Conservation (phyloP, 1,139 yeast species). For the Blastobotrys aristatus region DNA sequence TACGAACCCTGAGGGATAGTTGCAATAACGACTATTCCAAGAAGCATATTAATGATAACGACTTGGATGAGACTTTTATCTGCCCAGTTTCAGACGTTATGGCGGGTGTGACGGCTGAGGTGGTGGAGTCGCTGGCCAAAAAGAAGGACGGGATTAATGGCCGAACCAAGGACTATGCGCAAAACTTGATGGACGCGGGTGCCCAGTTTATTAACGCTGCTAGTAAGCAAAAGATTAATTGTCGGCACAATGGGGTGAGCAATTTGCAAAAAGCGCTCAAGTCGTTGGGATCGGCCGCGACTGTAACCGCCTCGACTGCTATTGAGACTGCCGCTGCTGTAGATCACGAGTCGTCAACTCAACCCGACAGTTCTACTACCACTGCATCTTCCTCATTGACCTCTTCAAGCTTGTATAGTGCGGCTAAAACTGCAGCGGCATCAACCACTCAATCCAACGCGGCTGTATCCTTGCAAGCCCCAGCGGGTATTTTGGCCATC, state of each 20-base stretch:
- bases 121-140: background rate
- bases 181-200: constrained; percentile 2
- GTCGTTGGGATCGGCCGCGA: background rate
- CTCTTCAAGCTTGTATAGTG: too few species aligned
- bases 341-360: too few species aligned
- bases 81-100: constrained; percentile 5
- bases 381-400: background rate
- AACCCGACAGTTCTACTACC: background rate
- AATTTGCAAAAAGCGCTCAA: background rate
- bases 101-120: background rate
- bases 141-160: background rate
- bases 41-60: background rate
- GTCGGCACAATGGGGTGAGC: background rate
- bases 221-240: background rate
- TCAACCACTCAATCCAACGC: too few species aligned
- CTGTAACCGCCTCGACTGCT: background rate
- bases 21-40: background rate
- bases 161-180: background rate
- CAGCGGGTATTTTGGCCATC: too few species aligned
- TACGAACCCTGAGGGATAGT: background rate
- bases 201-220: background rate
- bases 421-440: too few species aligned
- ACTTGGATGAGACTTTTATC: background rate
- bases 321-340: background rate
- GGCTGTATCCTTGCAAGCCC: too few species aligned